Base-by-base conservation (phyloP, 2,329 filamentous ascomycete genomes). In the Claviceps lovelessii region DNA sequence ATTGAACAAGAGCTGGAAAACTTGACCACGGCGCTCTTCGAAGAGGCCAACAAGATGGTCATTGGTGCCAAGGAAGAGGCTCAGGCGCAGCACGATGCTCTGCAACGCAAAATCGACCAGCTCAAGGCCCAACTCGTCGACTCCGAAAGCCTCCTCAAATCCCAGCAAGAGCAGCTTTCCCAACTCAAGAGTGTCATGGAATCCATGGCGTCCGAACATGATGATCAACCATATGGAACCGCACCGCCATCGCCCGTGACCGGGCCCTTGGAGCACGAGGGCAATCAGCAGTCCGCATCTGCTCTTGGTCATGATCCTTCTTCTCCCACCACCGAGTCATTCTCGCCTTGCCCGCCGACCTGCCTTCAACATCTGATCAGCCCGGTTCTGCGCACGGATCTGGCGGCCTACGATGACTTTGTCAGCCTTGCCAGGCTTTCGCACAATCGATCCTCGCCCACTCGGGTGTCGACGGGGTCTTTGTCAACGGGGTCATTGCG, bases 1-100 rank as follows among this genome's bases (percentile, higher is more conserved):
- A 95, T 96, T 35, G 93, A 98, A 68, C 84, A 86, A 61, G 93
- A 98, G 69, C 73, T 98, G 49, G 93, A 97, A 71, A 88, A 83
- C 53, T 71, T 98, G 59, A 97, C 93, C 0, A 84, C 89, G 1
- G 90, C 89, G 33, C 77, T 98, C n/a, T 98, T 98, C 59, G 90
- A 97, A 66, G 91, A 98, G 74, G 93, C 93, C 51, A 97, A 98
- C 72, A 90, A 86, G 76, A 97, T 98, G 91, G 93, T 98, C 53
- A 88, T 91, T 45, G 67, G 63, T 17, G 91, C 91, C 42, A 88
- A 95, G 65, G 89, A 90, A 67, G 88, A 95, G 58, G 90, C 93
- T 9, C 84, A 90, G 58, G 83, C 81, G 59, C 89, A 96, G 62
- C 85, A 89, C 42, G 90, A 96, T 60, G 78, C 79, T 5, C 74